Base-by-base conservation (phyloP, 352 stramenopile species). In the Phytophthora foliorum region DNA sequence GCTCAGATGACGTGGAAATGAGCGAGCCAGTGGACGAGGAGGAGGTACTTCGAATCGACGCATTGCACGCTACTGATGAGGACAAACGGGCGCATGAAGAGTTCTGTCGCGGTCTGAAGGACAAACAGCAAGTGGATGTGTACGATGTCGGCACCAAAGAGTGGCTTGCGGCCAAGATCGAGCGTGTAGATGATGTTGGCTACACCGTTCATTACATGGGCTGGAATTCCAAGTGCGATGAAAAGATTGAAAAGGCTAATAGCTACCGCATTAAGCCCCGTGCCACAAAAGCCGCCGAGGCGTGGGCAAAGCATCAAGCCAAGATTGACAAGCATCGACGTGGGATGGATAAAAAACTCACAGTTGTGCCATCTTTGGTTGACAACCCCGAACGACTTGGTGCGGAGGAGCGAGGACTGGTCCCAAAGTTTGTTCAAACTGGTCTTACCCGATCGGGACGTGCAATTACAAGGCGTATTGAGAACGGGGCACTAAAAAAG, bases 371-470 rank as follows among this genome's bases (percentile, higher is more conserved):
- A 11, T 22, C 24, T 17, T 24, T 41, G 4, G 11, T 60, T 55
- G 57, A 68, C 16, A 46, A 63, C 13, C 45, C 49, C 39, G 60
- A 63, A 54, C 45, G 8, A 11, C 10, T 50, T 54, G 25, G 38
- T 22, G 44, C 49, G 14, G 57, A 58, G 41, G 55, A 74, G 14
- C 42, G 25, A 49, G 69, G 73, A 58, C 36, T 68, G n/a, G 54
- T 66, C 19, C 58, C 79, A 34, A 64, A 63, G 29, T 93, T 92
- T 72, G 77, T 94, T 46, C 74, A 81, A 57, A 82, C 67, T 21
- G 87, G 87, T 19, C 69, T 80, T 4, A 92, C 85, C 17, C 83
- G 87, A 16, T 93, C 84, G 2, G 87, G 87, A 2, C 84, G 87
- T 0, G 80, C 77, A 48, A 72, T 93, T 55, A 94, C 85, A 4